Evolutionary conservation across 805 yeast species (phyloP), one percentile per base, ranked within the genome.

Genomic region (Kodamaea laetipori): DNA sequence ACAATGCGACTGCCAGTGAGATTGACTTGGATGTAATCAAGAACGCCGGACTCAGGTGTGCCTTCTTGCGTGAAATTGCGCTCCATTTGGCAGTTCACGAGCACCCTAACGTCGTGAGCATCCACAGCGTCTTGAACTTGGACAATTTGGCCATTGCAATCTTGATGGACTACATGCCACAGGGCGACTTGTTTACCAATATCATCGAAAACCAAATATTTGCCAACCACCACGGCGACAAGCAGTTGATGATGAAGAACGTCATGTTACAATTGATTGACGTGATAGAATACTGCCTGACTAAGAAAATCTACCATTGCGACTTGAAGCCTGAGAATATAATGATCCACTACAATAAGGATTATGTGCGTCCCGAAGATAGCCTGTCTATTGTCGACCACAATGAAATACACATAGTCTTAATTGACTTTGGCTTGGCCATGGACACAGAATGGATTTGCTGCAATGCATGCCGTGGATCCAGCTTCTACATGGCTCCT

Each of bases 341-440:
- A 41, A 64, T 70, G 73, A 61, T 70, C 10, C 50, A 53, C 10
- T 67, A 63, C 42, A 56, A 67, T 44, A 54, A 51, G 10, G 37
- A 49, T 39, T 63, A 66, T 49, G 47, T 41, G 26, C 2, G 38
- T 21, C 19, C 34, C 11, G 19, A 17, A 15, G 26, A 24, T 12
- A 26, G 42, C 24, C 27, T 36, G 16, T n/a, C 51, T 4, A 52
- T 66, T 6, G 51, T 69, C 16, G 69, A 69, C 51, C 64, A 62
- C 57, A 72, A 77, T 54, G 88, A 81, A 46, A 60, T 73, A 42
- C 74, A 67, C 43, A 69, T 84, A 44, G 77, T 75, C 50, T 71
- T 83, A 48, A 92, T 95, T 27, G 99, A 92, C 67, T 92, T 94
- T 64, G 98, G 98, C 4, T 72, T 92, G 16, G 90, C 97, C 16